Evolutionary conservation across 345 rosid species (phyloP).

Genomic region (Lepidium aucheri): DNA sequence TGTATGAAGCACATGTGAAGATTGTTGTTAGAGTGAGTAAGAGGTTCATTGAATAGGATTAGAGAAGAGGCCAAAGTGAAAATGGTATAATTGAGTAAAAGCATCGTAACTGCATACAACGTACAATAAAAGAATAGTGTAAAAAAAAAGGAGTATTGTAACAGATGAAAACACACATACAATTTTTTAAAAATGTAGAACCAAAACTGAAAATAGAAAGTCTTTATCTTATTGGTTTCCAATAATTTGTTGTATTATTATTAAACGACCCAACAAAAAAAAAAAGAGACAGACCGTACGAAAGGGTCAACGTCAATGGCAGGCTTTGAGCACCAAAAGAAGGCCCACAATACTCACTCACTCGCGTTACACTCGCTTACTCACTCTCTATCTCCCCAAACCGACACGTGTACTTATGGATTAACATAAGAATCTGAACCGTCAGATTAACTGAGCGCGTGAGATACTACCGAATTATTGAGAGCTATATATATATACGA

Average conservation of each 20-base stretch:
- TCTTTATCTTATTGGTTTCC: not conserved
- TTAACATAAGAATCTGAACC: not conserved
- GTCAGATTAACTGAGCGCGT: not conserved
- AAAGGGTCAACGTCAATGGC: slow-evolving; percentile 27
- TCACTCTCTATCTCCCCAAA: not conserved
- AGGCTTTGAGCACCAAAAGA: slow-evolving; percentile 17
- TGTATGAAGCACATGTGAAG: too few species aligned
- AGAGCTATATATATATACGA: too few species aligned
- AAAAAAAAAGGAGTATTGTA: not conserved
- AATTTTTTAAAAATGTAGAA: not conserved
- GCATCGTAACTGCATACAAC: not conserved
- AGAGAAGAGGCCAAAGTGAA: too few species aligned
- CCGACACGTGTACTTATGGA: not conserved
- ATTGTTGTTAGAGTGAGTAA: too few species aligned
- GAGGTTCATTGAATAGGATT: too few species aligned
- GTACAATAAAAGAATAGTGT: not conserved
- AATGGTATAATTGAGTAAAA: too few species aligned
- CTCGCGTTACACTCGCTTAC: not conserved
- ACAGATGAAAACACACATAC: too few species aligned
- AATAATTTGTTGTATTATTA: too few species aligned
- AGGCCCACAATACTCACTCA: not conserved
- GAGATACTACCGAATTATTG: too few species aligned
- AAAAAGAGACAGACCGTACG: slow-evolving; percentile 17
- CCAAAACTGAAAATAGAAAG: not conserved
- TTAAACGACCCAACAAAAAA: too few species aligned